Evolutionary conservation across 106 monocot species (phyloP), one percentile per base, ranked within the genome.

Genomic region (Vanilla planifolia): DNA sequence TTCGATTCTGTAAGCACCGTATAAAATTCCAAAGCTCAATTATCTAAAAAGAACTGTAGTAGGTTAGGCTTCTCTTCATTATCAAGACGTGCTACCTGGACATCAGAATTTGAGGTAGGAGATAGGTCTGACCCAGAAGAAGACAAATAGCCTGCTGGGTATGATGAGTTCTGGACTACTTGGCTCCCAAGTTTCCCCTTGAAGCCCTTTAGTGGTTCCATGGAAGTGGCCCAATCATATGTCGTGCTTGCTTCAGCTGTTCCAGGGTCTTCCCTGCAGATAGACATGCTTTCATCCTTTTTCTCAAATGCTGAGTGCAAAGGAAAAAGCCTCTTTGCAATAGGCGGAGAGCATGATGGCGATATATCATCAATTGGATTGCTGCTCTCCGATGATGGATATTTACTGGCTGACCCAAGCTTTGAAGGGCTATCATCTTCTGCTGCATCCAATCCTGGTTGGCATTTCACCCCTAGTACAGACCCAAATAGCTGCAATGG

Each of bases 71-170:
- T n/a, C n/a, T n/a, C n/a, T n/a, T n/a, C n/a, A 37, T 37, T 10
- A 37, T 6, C 29, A 55, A 14, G 20, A n/a, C 19, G 5, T 51
- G 32, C 36, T 75, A 99, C 98, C 82, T 92, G 98, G 46, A 63
- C 55, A 70, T 82, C 85, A 45, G 85, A 99, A 48, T 85, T 88
- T 11, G 98, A 88, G 51, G 92, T 85, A 36, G 98, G 98, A 17
- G 92, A 98, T 34, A 80, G 96, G 29, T 91, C 96, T n/a, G 88
- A 99, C 23, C 85, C 72, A 64, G 90, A 84, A 14, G 98, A 88
- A 25, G 89, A 90, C 11, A 62, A 52, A 43, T 70, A 70, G 16
- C 70, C 61, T 47, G 41, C 70, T 15, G 61, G 42, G 29, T 70
- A 70, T 52, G 62, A 62, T 19, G 23, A 3, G 50, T 52, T 70